These are phyloP conservation scores for Dendryphion nanum DNA, from an alignment of 2,329 filamentous ascomycete species.

Conservation along the genomic window DNA sequence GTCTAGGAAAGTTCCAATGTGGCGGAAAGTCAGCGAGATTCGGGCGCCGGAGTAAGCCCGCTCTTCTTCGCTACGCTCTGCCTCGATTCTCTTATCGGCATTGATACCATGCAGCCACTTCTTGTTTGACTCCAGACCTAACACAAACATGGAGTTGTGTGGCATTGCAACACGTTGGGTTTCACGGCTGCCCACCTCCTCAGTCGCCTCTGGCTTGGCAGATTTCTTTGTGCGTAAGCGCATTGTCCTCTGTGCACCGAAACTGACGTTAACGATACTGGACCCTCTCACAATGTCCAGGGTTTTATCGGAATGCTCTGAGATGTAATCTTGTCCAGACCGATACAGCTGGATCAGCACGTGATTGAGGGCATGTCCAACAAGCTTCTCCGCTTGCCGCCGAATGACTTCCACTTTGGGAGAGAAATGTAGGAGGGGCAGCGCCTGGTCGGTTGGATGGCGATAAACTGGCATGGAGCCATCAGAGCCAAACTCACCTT, in stretches of 20 bases:
- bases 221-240: slow-evolving; percentile 77
- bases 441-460: slow-evolving; percentile 86
- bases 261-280: slow-evolving; percentile 86
- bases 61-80: slow-evolving; percentile 69
- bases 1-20: slow-evolving; percentile 82
- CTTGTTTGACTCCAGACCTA: slow-evolving; percentile 78
- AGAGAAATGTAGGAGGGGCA: slow-evolving; percentile 74
- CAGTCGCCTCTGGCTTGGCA: slow-evolving; percentile 13
- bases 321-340: slow-evolving; percentile 85
- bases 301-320: slow-evolving; percentile 96
- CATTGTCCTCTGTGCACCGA: slow-evolving; percentile 93
- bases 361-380: slow-evolving; percentile 85
- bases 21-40: slow-evolving; percentile 88
- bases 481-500: slow-evolving; percentile 68
- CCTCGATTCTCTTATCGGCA: slow-evolving; percentile 71
- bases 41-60: slow-evolving; percentile 71
- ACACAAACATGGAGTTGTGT: slow-evolving; percentile 84
- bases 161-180: slow-evolving; percentile 71
- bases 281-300: slow-evolving; percentile 80
- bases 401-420: slow-evolving; percentile 69
- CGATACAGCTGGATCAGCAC: slow-evolving; percentile 91
- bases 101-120: slow-evolving; percentile 92
- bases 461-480: slow-evolving; percentile 87
- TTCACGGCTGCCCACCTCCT: slow-evolving; percentile 44
- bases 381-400: slow-evolving; percentile 63